These are phyloP conservation scores for Quercus rubra DNA, from an alignment of 306 rosid species.

Conservation along the genomic window DNA sequence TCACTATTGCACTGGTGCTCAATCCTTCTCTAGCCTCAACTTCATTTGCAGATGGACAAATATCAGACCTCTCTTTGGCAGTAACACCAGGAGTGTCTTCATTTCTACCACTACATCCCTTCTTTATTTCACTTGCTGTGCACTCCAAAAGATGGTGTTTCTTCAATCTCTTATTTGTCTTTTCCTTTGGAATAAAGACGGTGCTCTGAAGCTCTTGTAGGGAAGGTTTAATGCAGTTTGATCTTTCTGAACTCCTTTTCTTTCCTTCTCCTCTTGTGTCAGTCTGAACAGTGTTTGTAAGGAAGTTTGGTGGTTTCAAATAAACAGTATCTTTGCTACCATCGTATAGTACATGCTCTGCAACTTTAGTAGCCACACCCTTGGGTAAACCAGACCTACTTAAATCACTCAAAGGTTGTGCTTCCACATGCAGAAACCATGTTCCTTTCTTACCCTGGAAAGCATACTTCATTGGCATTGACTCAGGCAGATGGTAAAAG, in stretches of 20 bases:
- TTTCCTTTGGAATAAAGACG: constrained; percentile 24
- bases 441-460: constrained; percentile 38
- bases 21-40: constrained; percentile 25
- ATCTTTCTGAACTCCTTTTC: constrained; percentile 23
- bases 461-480: constrained; percentile 42
- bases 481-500: constrained; percentile 63
- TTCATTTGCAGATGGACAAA: constrained; percentile 21
- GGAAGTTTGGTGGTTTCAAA: constrained; percentile 16
- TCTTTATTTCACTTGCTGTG: constrained; percentile 14
- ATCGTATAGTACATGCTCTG: not conserved
- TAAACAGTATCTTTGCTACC: not conserved
- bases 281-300: constrained; percentile 13
- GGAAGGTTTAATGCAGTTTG: not conserved
- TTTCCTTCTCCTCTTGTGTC: constrained; percentile 23
- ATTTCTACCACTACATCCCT: constrained; percentile 11
- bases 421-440: constrained; percentile 75
- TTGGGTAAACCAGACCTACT: constrained; percentile 17
- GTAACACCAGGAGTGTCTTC: constrained; percentile 7
- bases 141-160: constrained; percentile 19
- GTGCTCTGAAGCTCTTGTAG: constrained; percentile 19
- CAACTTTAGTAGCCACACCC: not conserved
- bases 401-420: constrained; percentile 15
- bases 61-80: constrained; percentile 1
- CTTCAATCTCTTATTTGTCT: constrained; percentile 21
- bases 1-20: constrained; percentile 26